phyloP scores from a whole-genome alignment of 306 rosid species.

The Sechiopsis laciniata region DNA sequence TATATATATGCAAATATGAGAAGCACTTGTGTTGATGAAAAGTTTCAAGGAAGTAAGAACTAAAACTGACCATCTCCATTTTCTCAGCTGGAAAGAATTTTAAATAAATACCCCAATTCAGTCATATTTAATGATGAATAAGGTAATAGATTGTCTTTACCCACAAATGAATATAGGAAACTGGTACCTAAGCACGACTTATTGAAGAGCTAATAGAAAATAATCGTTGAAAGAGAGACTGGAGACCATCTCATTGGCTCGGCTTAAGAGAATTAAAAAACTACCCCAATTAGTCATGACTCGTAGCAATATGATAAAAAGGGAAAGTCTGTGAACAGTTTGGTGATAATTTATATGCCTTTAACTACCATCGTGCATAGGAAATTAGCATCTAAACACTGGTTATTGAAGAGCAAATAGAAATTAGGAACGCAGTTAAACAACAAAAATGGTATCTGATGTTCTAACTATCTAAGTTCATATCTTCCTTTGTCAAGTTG shows the following conservation, averaged over 20 bases:
- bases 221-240: background rate
- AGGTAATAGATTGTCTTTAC: background rate
- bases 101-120: background rate
- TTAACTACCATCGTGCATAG: background rate
- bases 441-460: background rate
- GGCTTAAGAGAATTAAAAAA: background rate
- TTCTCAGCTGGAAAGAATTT: background rate
- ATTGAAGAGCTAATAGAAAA: constrained; percentile 5
- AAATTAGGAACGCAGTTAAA: background rate
- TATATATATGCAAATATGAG: background rate
- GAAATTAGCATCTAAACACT: background rate
- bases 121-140: background rate
- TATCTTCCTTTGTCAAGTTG: background rate
- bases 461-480: constrained; percentile 1
- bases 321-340: background rate
- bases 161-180: background rate
- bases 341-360: background rate
- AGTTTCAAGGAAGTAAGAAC: background rate
- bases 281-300: background rate
- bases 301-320: background rate
- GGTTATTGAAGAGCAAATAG: background rate
- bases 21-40: constrained; percentile 11
- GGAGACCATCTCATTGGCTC: background rate
- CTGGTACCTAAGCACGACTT: background rate
- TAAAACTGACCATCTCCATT: background rate